Evolutionary conservation across 345 rosid species (phyloP).

Genomic region (Eucalyptus microcorys): DNA sequence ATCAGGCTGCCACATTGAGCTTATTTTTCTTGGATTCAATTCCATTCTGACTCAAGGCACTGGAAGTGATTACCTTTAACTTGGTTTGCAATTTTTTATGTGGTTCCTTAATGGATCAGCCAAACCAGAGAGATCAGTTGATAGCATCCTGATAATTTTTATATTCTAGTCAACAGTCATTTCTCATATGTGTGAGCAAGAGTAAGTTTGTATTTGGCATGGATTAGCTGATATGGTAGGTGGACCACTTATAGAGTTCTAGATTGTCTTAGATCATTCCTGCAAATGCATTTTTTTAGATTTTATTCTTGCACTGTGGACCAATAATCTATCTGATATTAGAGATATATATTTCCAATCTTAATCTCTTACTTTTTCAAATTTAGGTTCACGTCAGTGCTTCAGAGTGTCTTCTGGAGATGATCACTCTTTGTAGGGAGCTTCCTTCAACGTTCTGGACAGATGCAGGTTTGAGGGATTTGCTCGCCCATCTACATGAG

Average conservation of each 20-base stretch:
- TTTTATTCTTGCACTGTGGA: not conserved
- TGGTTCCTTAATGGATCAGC: not conserved
- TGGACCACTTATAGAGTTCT: not conserved
- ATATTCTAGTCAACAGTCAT: not conserved
- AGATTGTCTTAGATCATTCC: not conserved
- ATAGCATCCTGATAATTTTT: not conserved
- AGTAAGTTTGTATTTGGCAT: not conserved
- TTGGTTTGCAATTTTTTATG: not conserved
- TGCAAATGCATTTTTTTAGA: not conserved
- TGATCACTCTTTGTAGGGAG: constrained; percentile 19
- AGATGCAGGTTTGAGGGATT: constrained; percentile 28
- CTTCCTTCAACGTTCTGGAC: constrained; percentile 12
- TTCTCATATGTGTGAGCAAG: not conserved
- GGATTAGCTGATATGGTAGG: not conserved
- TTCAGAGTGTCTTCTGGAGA: constrained; percentile 65
- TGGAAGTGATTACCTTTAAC: not conserved
- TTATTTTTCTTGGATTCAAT: not conserved
- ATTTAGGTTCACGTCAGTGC: constrained; percentile 73
- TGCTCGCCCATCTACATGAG: constrained; percentile 44
- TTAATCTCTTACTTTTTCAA: not conserved
- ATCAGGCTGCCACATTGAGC: not conserved
- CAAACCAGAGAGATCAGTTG: not conserved
- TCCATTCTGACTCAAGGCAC: not conserved
- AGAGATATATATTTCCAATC: not conserved
- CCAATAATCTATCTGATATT: not conserved